These are phyloP conservation scores for Cymbidium sinense DNA, from an alignment of 106 monocot species.

Conservation along the genomic window DNA sequence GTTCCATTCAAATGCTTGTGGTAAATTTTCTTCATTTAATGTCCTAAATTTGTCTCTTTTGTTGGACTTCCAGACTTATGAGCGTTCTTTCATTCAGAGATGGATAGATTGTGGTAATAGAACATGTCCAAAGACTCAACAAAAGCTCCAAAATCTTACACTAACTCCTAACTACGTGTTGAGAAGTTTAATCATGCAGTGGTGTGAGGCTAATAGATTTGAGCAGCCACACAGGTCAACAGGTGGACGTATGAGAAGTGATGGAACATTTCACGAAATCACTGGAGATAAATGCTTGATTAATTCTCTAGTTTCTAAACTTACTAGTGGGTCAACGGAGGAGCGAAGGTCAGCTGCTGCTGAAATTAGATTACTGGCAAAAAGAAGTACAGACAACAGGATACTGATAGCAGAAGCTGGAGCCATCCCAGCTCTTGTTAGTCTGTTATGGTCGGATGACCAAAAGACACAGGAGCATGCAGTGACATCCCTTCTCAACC, in stretches of 20 bases:
- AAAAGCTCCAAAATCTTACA: slow-evolving; percentile 62
- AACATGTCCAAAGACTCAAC: slow-evolving; percentile 77
- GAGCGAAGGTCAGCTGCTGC: slow-evolving; percentile 60
- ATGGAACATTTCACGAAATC: slow-evolving; percentile 42
- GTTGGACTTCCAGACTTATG: slow-evolving; percentile 46
- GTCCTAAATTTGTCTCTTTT: neutral
- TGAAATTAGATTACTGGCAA: slow-evolving; percentile 68
- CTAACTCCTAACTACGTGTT: slow-evolving; percentile 68
- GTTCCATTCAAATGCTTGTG: neutral
- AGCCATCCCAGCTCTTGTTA: slow-evolving; percentile 57
- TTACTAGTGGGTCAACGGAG: slow-evolving; percentile 34
- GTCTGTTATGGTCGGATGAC: slow-evolving; percentile 41
- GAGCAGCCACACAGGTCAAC: slow-evolving; percentile 33
- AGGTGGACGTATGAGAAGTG: slow-evolving; percentile 26
- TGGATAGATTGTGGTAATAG: slow-evolving; percentile 63
- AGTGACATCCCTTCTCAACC: slow-evolving; percentile 57
- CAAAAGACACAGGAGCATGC: slow-evolving; percentile 62
- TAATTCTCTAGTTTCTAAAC: slow-evolving; percentile 35
- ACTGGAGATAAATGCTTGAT: slow-evolving; percentile 25
- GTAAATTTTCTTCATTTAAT: neutral
- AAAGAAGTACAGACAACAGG: slow-evolving; percentile 75
- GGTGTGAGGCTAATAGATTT: slow-evolving; percentile 53
- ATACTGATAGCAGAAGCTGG: slow-evolving; percentile 65
- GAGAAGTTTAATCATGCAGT: slow-evolving; percentile 61
- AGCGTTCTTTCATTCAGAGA: slow-evolving; percentile 56